A percentile compares a stretch with the other conserved stretches of the same genome.
These are phyloP conservation scores for Colletotrichum sp. DNA, from an alignment of 2,329 filamentous ascomycete species.

Conservation along the genomic window DNA sequence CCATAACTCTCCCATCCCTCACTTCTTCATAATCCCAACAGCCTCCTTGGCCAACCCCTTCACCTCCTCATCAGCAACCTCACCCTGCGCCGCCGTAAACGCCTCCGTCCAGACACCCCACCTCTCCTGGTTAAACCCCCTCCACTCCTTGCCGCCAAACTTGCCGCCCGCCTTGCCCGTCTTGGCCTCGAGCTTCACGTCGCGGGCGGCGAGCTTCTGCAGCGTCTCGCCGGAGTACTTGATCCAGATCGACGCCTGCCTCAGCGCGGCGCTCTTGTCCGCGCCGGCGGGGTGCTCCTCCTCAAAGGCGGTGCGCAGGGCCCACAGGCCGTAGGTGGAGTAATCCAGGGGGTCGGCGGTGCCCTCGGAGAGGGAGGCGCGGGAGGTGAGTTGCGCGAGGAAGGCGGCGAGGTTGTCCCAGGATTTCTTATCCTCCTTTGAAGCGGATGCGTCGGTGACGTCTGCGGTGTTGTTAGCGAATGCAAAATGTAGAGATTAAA, in stretches of 20 bases:
- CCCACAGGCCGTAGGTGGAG: constrained; percentile 32
- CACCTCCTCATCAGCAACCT: neutral
- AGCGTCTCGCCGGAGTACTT: constrained; percentile 21
- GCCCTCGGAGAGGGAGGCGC: neutral
- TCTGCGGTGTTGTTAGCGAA: neutral
- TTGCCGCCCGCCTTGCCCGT: constrained; percentile 22
- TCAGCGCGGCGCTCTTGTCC: constrained; percentile 14
- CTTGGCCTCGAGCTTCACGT: constrained; percentile 15
- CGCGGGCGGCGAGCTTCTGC: constrained; percentile 16
- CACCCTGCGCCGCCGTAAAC: constrained; percentile 1
- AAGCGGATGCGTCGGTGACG: constrained; percentile 18
- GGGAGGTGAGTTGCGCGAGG: constrained; percentile 29
- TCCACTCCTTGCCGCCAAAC: constrained; percentile 27
- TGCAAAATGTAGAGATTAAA: neutral
- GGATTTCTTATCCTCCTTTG: constrained; percentile 2
- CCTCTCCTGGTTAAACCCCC: constrained; percentile 29
- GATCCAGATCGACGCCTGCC: constrained; percentile 28
- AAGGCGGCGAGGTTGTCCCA: constrained; percentile 27
- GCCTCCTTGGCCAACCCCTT: neutral
- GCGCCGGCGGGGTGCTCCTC: constrained; percentile 1
- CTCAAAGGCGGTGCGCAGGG: constrained; percentile 31
- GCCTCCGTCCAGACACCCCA: constrained; percentile 28
- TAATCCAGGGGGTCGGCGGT: constrained; percentile 25
- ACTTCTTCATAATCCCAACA: constrained; percentile 3
- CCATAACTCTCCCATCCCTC: neutral